Evolutionary conservation across 2,329 filamentous ascomycete genomes (phyloP).

Genomic region (Xylariaceae sp.): DNA sequence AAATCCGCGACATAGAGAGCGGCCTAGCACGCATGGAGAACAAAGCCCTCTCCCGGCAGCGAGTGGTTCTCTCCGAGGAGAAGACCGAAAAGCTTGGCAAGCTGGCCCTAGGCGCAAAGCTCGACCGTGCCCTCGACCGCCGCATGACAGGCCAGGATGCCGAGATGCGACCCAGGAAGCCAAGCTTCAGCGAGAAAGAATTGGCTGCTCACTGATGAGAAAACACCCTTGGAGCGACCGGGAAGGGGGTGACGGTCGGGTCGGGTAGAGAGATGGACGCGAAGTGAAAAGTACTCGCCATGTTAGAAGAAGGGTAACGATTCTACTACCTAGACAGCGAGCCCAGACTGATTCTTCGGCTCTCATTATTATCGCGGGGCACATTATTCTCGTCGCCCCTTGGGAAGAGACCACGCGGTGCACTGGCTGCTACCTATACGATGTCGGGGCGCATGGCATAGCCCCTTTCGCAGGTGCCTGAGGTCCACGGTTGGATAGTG

Average conservation of each 20-base stretch:
- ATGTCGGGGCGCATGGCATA: neutral
- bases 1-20: conserved; percentile 67
- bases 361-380: conserved; percentile 1
- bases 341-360: neutral
- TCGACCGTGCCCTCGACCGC: conserved; percentile 79
- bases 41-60: conserved; percentile 76
- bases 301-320: neutral
- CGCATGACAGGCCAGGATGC: conserved; percentile 88
- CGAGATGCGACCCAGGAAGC: conserved; percentile 63
- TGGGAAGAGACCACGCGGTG: neutral
- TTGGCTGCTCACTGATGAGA: conserved; percentile 13
- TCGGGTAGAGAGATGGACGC: neutral
- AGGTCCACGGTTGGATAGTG: neutral
- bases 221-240: neutral
- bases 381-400: neutral
- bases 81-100: conserved; percentile 81
- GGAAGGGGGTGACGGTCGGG: neutral
- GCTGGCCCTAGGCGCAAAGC: conserved; percentile 82
- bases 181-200: conserved; percentile 31
- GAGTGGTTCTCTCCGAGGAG: conserved; percentile 72
- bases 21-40: conserved; percentile 86
- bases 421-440: neutral
- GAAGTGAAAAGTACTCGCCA: neutral
- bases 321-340: neutral
- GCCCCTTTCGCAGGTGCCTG: neutral